A percentile compares a stretch with the other conserved stretches of the same genome.
Evolutionary conservation across 306 rosid genomes (phyloP).

Genomic region (Quercus parvula): DNA sequence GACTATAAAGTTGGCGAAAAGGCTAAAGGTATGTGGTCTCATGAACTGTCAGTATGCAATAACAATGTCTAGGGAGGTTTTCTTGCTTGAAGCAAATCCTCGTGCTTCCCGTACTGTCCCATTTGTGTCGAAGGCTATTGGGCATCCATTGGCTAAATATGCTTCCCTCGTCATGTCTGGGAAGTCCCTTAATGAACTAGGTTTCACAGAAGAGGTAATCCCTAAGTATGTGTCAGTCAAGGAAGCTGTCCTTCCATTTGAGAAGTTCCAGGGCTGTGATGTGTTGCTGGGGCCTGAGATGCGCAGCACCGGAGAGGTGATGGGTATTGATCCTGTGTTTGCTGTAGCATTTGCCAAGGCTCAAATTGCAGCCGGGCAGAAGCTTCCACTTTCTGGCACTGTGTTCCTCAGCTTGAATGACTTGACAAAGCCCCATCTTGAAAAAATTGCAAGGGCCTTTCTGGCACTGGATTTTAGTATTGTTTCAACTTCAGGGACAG

Average conservation of each 20-base stretch:
- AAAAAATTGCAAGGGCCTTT: constrained; percentile 74
- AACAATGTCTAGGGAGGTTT: constrained; percentile 65
- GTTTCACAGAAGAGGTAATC: constrained; percentile 78
- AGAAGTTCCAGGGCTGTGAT: constrained; percentile 90
- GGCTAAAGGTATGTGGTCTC: constrained; percentile 82
- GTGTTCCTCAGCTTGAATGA: constrained; percentile 91
- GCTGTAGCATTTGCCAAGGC: constrained; percentile 95
- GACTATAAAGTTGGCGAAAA: constrained; percentile 81
- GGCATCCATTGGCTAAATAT: constrained; percentile 94
- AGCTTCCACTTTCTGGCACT: constrained; percentile 76
- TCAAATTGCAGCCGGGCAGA: constrained; percentile 89
- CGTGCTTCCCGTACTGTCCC: constrained; percentile 95
- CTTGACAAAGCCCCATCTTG: constrained; percentile 78
- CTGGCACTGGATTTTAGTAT: constrained; percentile 59
- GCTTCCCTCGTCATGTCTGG: constrained; percentile 99
- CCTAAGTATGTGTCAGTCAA: constrained; percentile 86
- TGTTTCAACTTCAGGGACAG: constrained; percentile 91
- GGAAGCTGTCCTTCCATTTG: constrained; percentile 98
- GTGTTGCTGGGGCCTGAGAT: constrained; percentile 95
- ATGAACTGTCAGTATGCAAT: constrained; percentile 99
- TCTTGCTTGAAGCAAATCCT: constrained; percentile 95
- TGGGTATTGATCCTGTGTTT: constrained; percentile 81
- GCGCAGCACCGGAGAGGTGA: constrained; percentile 99
- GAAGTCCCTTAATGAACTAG: constrained; percentile 71
- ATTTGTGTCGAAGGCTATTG: constrained; percentile 95